phyloP scores from a whole-genome alignment of 257 asterid species.

The Agastache rugosa region DNA sequence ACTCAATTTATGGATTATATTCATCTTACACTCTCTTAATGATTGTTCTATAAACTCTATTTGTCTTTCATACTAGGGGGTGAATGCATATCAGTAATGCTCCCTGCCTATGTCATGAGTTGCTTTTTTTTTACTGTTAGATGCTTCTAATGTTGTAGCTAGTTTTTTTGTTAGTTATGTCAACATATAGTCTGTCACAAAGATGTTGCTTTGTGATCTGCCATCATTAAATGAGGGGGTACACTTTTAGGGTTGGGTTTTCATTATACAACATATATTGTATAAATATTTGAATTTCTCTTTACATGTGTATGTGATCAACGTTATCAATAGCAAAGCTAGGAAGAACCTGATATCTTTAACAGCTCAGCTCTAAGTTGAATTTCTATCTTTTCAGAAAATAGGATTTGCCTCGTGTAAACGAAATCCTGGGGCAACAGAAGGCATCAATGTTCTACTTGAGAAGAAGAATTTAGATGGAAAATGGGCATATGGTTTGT shows the following conservation, averaged over 20 bases:
- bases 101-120: constrained; percentile 25
- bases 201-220: constrained; percentile 20
- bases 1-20: constrained; percentile 16
- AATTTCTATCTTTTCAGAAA: constrained; percentile 61
- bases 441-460: constrained; percentile 92
- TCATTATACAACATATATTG: constrained; percentile 21
- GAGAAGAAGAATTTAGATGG: constrained; percentile 84
- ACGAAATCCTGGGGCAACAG: constrained; percentile 85
- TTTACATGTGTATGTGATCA: constrained; percentile 12
- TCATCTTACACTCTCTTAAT: constrained; percentile 17
- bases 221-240: constrained; percentile 22
- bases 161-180: not conserved
- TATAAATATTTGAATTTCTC: constrained; percentile 19
- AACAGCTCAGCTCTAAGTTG: constrained; percentile 27
- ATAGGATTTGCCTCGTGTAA: constrained; percentile 96
- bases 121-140: constrained; percentile 10
- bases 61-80: constrained; percentile 22
- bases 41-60: constrained; percentile 25
- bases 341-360: constrained; percentile 21
- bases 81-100: constrained; percentile 5
- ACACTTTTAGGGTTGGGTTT: constrained; percentile 6
- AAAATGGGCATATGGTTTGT: constrained; percentile 89
- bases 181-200: constrained; percentile 2
- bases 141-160: constrained; percentile 20
- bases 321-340: constrained; percentile 11